Conservation (phyloP, 306 rosid genomes). For the Leucaena leucocephala region DNA sequence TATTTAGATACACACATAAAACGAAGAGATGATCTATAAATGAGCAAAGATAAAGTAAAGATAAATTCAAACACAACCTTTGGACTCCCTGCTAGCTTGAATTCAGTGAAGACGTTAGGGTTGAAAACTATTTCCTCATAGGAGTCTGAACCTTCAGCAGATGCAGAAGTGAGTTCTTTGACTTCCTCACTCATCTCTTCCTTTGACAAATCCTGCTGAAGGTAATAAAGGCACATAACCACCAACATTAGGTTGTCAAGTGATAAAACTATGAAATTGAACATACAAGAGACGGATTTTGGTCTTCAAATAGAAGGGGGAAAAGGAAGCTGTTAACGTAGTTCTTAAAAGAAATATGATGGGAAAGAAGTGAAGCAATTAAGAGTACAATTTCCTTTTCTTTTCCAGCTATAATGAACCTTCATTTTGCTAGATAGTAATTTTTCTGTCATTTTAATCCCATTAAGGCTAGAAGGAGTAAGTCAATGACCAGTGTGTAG, state of each 20-base stretch:
- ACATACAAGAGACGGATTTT: not conserved
- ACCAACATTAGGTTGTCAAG: slow-evolving; percentile 28
- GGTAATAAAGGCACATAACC: slow-evolving; percentile 25
- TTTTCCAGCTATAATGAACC: not conserved
- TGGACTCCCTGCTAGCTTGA: slow-evolving; percentile 78
- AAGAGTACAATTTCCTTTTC: no score
- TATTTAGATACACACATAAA: not conserved
- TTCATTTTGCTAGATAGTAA: not conserved
- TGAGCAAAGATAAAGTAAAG: slow-evolving; percentile 4
- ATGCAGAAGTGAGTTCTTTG: slow-evolving; percentile 48
- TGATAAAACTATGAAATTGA: not conserved
- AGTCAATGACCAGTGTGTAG: not conserved
- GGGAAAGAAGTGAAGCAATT: not conserved
- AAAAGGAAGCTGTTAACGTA: not conserved
- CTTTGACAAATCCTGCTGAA: slow-evolving; percentile 53
- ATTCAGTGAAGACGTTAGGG: slow-evolving; percentile 94
- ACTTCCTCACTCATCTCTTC: slow-evolving; percentile 55
- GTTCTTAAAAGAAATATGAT: not conserved
- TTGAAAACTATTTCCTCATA: slow-evolving; percentile 70
- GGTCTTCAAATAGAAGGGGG: not conserved
- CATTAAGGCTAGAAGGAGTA: not conserved
- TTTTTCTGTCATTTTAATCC: not conserved
- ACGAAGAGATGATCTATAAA: not conserved
- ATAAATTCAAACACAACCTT: slow-evolving; percentile 49
- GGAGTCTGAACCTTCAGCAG: slow-evolving; percentile 44